These are phyloP conservation scores for Stephania yunnanensis DNA, from an alignment of 164 flowering plant species.

Conservation along the genomic window DNA sequence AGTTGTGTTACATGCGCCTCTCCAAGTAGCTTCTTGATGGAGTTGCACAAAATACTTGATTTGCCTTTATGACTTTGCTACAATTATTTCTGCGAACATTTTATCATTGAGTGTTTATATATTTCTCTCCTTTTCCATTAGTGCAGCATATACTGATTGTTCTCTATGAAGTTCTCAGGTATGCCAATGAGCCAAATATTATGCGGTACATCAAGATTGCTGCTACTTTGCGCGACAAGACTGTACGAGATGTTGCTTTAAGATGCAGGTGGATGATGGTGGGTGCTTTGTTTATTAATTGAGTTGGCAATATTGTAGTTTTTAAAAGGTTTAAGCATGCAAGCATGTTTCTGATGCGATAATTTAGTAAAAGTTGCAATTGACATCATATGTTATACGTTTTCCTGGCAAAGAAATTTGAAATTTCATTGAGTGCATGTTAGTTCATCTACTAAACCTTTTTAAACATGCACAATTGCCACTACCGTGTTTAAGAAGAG, in stretches of 20 bases:
- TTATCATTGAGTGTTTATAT: background rate
- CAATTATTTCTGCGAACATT: background rate
- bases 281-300: conserved; percentile 24
- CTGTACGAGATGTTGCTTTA: conserved; percentile 94
- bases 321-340: background rate
- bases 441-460: background rate
- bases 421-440: background rate
- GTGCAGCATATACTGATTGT: conserved; percentile 12
- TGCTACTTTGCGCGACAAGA: conserved; percentile 68
- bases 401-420: background rate
- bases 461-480: background rate
- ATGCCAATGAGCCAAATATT: conserved; percentile 64
- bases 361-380: background rate
- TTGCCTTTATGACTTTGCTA: background rate
- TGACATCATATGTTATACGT: background rate
- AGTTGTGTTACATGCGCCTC: background rate
- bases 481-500: background rate
- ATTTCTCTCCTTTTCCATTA: conserved; percentile 1
- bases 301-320: too few species aligned
- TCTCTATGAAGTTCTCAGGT: conserved; percentile 36
- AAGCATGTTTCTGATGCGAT: background rate
- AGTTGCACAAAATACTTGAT: background rate
- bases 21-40: background rate
- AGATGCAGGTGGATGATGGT: conserved; percentile 96
- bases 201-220: conserved; percentile 86